Percentiles rank a stretch among this genome's conserved stretches.
Evolutionary conservation across 2,329 filamentous ascomycete species (phyloP).

Genomic region (Fusarium euwallaceae): DNA sequence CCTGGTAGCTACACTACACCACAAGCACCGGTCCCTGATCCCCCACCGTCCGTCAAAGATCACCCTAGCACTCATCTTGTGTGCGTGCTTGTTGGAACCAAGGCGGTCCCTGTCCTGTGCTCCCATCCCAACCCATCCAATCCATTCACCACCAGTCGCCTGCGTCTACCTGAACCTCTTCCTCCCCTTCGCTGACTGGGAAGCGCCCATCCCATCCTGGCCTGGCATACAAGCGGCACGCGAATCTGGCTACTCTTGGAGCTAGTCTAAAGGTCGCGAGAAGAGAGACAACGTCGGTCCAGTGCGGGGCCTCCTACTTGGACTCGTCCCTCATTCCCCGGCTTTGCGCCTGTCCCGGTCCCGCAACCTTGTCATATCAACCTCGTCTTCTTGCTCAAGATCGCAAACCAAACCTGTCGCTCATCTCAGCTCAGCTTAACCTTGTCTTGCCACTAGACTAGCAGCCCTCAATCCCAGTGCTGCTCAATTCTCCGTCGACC

Average conservation of each 20-base stretch:
- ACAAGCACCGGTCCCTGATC: constrained; percentile 42
- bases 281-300: constrained; percentile 47
- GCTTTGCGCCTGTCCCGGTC: constrained; percentile 39
- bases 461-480: constrained; percentile 9
- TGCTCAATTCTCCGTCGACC: constrained; percentile 10
- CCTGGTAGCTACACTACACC: constrained; percentile 14
- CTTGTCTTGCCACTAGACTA: constrained; percentile 12
- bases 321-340: constrained; percentile 39
- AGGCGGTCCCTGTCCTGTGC: constrained; percentile 35
- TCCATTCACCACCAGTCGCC: constrained; percentile 37
- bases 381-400: constrained; percentile 36
- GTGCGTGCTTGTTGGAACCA: constrained; percentile 40
- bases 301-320: constrained; percentile 43
- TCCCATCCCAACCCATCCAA: constrained; percentile 30
- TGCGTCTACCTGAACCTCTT: constrained; percentile 27
- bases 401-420: constrained; percentile 30
- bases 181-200: constrained; percentile 39
- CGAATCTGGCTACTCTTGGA: constrained; percentile 39
- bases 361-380: constrained; percentile 41
- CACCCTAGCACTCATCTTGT: constrained; percentile 30
- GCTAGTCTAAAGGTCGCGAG: constrained; percentile 36
- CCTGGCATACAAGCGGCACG: constrained; percentile 35
- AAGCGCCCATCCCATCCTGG: constrained; percentile 34
- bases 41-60: constrained; percentile 37
- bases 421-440: constrained; percentile 10